Evolutionary conservation across 2,329 filamentous ascomycete genomes (phyloP), one percentile per base, ranked within the genome.

Genomic region (Neofusicoccum umdonicola): DNA sequence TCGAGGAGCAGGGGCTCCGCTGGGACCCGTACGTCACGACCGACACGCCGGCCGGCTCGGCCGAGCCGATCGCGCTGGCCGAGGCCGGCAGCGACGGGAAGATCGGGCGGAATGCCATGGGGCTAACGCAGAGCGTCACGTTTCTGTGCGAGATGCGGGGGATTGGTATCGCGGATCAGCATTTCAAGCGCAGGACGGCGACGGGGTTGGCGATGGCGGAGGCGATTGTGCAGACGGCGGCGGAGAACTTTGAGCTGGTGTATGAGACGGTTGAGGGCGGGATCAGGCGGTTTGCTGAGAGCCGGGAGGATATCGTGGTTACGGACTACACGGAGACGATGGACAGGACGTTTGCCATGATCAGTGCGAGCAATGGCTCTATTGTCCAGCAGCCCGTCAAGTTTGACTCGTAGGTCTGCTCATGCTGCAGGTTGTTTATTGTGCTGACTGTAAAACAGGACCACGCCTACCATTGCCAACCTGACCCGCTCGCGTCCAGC

Each of bases 101-200:
- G 52, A 77, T 76, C 42, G 76, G 75, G 1, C 71, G 76, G 19
- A 77, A 78, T 44, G 72, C 72, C 13, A 75, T 77, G 71, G 76
- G 74, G 2, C 67, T 77, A 7, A 73, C 72, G 1, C 76, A 78
- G 62, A 71, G 70, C 13, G 65, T 77, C 1, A 73, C 73, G 0
- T 76, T 77, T 52, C 70, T 78, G 5, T 74, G 73, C 56, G 75
- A 78, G 64, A 73, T 71, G 6, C 69, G 76, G 5, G 76, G 76
- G 3, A 76, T 78, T 19, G 72, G 72, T 0, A 70, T 78, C 27
- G 76, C 76, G 4, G 68, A 71, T 62, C 74, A 77, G 62, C 67
- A 72, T 6, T 77, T 76, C 67, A 69, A 71, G 51, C 71, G 76
- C 6, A 71, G 74, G 5, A 76, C 73, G 0, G 67, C 71, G 0